Conservation (phyloP, 345 rosid genomes). For the Citrus sp. region DNA sequence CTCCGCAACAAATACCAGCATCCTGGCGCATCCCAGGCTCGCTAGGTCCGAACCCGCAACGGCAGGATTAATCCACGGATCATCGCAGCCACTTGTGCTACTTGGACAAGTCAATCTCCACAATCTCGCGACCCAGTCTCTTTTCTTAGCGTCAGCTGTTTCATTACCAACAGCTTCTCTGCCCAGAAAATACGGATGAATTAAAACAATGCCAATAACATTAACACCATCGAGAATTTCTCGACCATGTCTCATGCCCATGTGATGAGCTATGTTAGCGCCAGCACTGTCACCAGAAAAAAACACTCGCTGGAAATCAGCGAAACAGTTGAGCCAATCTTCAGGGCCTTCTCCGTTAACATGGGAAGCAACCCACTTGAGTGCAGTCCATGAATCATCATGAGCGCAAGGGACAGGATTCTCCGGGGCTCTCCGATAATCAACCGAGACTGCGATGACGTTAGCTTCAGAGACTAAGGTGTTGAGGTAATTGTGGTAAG, state of each 20-base stretch:
- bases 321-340: too few relatives aligned
- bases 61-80: slow-evolving; percentile 44
- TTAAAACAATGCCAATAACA: slow-evolving; percentile 15
- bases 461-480: slow-evolving; percentile 20
- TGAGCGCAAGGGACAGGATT: too few relatives aligned
- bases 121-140: not conserved
- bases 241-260: too few relatives aligned
- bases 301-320: too few relatives aligned
- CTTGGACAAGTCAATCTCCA: slow-evolving; percentile 34
- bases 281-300: too few relatives aligned
- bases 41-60: slow-evolving; percentile 28
- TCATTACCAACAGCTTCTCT: slow-evolving; percentile 18
- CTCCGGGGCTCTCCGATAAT: too few relatives aligned
- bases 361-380: too few relatives aligned
- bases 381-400: too few relatives aligned
- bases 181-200: slow-evolving; percentile 33
- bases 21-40: slow-evolving; percentile 26
- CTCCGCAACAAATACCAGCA: slow-evolving; percentile 46
- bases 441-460: slow-evolving; percentile 1
- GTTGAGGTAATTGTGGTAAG: slow-evolving; percentile 32
- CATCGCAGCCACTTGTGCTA: slow-evolving; percentile 34
- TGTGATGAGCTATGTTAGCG: too few relatives aligned
- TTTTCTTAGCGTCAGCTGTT: not conserved
- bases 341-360: too few relatives aligned
- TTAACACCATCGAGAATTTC: slow-evolving; percentile 11